Percentiles rank a stretch among this genome's conserved stretches.
phyloP scores from a whole-genome alignment of 2,329 filamentous ascomycete genomes.

The Xylaria sp. region DNA sequence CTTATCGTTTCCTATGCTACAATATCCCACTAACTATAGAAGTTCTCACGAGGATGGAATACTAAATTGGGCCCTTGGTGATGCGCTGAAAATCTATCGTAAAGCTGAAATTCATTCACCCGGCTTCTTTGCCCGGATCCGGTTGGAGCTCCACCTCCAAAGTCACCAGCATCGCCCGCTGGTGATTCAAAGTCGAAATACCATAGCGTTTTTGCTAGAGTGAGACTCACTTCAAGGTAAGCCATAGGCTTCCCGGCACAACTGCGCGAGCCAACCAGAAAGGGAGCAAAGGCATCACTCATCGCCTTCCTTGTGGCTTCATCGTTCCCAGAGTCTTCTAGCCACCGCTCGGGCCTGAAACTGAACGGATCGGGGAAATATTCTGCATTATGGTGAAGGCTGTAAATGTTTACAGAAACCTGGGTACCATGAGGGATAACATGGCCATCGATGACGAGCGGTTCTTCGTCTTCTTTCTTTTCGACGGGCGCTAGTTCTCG shows the following conservation, averaged over 20 bases:
- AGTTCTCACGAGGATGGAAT: not conserved
- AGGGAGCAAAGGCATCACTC: slow-evolving; percentile 3
- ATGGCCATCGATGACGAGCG: slow-evolving; percentile 29
- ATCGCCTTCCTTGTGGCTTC: not conserved
- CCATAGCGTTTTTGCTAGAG: not conserved
- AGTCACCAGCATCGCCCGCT: not conserved
- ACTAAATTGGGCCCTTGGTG: not conserved
- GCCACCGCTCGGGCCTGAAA: slow-evolving; percentile 5
- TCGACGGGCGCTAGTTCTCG: not conserved
- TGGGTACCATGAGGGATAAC: slow-evolving; percentile 25
- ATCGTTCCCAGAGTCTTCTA: not conserved
- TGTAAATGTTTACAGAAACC: slow-evolving; percentile 21
- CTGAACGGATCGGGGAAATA: slow-evolving; percentile 29
- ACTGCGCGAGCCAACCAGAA: not conserved
- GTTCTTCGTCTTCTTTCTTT: not conserved
- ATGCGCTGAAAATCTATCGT: not conserved
- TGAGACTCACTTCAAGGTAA: slow-evolving; percentile 4
- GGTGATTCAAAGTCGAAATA: not conserved
- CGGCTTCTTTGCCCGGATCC: not conserved
- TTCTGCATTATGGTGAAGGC: slow-evolving; percentile 22
- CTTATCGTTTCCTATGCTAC: too few species aligned
- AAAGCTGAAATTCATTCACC: slow-evolving; percentile 1
- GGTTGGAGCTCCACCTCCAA: not conserved
- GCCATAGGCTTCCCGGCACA: slow-evolving; percentile 1
- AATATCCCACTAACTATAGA: not conserved